phyloP scores from a whole-genome alignment of 225 moss, liverwort and hornwort species.

The Bryoerythrophyllum caledonicum region DNA sequence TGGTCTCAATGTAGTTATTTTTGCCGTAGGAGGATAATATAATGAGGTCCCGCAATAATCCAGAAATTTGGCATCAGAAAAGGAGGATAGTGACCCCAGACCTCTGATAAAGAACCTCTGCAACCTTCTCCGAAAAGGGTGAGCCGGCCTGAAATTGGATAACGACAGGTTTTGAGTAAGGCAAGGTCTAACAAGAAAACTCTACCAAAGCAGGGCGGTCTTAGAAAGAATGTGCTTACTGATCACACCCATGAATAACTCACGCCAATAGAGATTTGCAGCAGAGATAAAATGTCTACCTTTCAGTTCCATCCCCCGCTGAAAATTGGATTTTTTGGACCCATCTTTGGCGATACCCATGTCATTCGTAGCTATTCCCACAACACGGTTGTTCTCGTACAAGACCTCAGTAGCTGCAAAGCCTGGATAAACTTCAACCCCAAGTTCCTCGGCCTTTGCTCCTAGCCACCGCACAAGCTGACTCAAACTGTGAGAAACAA shows the following conservation, averaged over 20 bases:
- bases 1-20: background rate
- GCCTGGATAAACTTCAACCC: constrained; percentile 80
- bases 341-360: constrained; percentile 74
- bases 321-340: constrained; percentile 59
- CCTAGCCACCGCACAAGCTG: constrained; percentile 83
- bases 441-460: constrained; percentile 68
- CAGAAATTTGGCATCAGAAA: background rate
- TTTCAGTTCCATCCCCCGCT: constrained; percentile 69
- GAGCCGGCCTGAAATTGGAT: constrained; percentile 55
- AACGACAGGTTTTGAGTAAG: background rate
- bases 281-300: constrained; percentile 31
- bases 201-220: background rate
- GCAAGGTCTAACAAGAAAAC: constrained; percentile 2
- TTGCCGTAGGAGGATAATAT: background rate
- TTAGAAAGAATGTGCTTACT: background rate
- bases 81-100: constrained; percentile 19
- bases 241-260: background rate
- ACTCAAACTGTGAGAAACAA: constrained; percentile 54
- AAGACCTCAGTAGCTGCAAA: constrained; percentile 79
- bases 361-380: constrained; percentile 74
- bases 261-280: background rate
- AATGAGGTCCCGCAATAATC: background rate
- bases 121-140: constrained; percentile 75
- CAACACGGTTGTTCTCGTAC: constrained; percentile 59
- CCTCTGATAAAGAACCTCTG: constrained; percentile 79